Base-by-base conservation (phyloP, 805 yeast genomes). In the Candida caryicola region DNA sequence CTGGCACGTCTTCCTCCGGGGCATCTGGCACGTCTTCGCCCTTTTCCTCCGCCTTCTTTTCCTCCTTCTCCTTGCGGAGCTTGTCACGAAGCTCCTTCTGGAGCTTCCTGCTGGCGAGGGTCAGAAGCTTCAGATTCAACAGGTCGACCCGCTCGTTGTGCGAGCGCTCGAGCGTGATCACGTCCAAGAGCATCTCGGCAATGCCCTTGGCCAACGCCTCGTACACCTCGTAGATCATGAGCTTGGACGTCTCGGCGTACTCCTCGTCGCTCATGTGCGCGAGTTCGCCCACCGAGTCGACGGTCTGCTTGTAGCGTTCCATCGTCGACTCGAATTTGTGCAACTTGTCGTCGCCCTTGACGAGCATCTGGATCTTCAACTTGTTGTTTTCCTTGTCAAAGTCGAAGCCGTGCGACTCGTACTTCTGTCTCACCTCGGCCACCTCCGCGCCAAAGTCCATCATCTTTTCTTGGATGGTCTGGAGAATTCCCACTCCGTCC, bases 311-410 rank as follows among this genome's bases (percentile, higher is more conserved):
- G 44, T 57, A 62, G 2, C 39, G 40, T 5, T 41, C 44, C 38
- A 64, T 50, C 29, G 52, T 52, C 35, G 40, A 49, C 10, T 62
- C 67, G 33, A 68, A 55, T 9, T 46, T 50, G 32, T 49, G 32
- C 31, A 59, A 41, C 10, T 50, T 54, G 34, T 59, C 59, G 2
- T 49, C 52, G 12, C 37, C 44, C 33, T 37, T 43, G 16, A 37
- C 31, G 17, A 27, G 17, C 17, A 40, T 30, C n/a, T 33, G 26
- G 13, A 55, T 31, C 37, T 67, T 69, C 32, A 78, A 53, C 43
- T 74, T 69, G 25, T 64, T 60, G 41, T 71, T 73, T 48, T 77
- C 81, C 37, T 70, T 67, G 23, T 73, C 76, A 43, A 73, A 77
- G 49, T 81, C 76, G 17, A 81, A 52, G 0, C 70, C 75, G 16